A percentile compares a stretch with the other conserved stretches of the same genome.
Conservation (phyloP, 2,329 filamentous ascomycete genomes). For the Stylonectria norvegica region DNA sequence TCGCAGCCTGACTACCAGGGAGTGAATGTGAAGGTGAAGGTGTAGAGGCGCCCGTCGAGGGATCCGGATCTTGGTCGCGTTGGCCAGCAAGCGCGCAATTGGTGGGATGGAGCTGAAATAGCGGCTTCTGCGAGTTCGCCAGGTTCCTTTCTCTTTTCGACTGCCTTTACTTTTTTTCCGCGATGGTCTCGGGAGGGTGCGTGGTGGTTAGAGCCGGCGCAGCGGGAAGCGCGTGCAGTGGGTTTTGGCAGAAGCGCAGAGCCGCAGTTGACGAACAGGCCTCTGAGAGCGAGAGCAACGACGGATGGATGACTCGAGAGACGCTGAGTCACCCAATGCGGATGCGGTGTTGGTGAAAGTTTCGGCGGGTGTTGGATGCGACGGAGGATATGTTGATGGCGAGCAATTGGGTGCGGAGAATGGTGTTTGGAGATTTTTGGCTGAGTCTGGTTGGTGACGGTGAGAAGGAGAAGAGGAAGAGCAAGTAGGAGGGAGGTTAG, state of each 20-base stretch:
- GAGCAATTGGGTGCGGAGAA: conserved; percentile 16
- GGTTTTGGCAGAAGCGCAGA: conserved; percentile 6
- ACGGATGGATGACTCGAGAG: not conserved
- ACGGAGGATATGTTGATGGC: conserved; percentile 12
- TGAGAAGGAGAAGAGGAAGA: conserved; percentile 12
- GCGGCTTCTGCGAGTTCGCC: not conserved
- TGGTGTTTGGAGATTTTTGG: conserved; percentile 1
- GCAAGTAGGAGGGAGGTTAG: conserved; percentile 9
- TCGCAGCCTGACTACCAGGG: conserved; percentile 5
- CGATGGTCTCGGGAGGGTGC: not conserved
- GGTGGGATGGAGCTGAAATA: not conserved
- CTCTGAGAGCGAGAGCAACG: conserved; percentile 4
- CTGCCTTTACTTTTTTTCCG: not conserved
- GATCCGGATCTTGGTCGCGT: conserved; percentile 11
- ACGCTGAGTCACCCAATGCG: conserved; percentile 21
- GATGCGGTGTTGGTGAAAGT: conserved; percentile 7
- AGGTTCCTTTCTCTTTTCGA: not conserved
- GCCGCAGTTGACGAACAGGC: conserved; percentile 9
- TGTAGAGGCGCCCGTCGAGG: conserved; percentile 11
- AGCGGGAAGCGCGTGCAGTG: conserved; percentile 6
- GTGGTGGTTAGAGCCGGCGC: conserved; percentile 2
- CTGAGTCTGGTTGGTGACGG: not conserved
- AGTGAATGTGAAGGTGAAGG: conserved; percentile 6
- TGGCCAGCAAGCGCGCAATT: conserved; percentile 14
- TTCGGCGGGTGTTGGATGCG: conserved; percentile 10